Base-by-base conservation (phyloP, 2,329 filamentous ascomycete species). In the Arthrobotrys pseudoclavata region DNA sequence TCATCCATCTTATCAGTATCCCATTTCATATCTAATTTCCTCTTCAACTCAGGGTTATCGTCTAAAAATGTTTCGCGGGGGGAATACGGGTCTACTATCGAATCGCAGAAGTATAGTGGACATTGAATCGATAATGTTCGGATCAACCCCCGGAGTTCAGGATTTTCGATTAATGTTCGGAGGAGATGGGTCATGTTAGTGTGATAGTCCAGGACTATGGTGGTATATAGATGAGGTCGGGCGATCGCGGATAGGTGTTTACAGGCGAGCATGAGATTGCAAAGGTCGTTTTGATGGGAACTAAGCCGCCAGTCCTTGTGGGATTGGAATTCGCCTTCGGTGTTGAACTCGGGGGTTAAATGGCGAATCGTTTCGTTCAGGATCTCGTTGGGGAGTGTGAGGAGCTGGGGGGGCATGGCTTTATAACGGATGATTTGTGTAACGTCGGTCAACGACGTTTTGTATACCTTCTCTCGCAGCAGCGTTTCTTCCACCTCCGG, bases 31-130 rank as follows among this genome's bases (percentile, higher is more conserved):
- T 71, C 22, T 4, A 77, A 18, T 20, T 60, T 60, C 34, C 55
- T 22, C n/a, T 24, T 40, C 9, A 77, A 31, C 34, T 71, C 67
- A 10, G 74, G 74, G 37, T 77, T 71, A 24, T 71, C 67, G 20
- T 71, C 74, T 29, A 77, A 18, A 55, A 77, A 77, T 4, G 67
- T 77, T 24, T 77, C 67, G 3, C 74, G 74, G 4, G 74, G 74
- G 9, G 67, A 62, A 34, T 61, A 77, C 12, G 67, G 74, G 18
- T 77, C 52, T 13, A 22, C 18, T 7, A 68, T 61, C 2, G 18
- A 22, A 26, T 71, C 60, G 18, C 67, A 71, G 12, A 18, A 67
- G 13, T 20, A 6, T 15, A 77, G 24, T 5, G 67, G 67, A 13
- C 74, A 77, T 6, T 55, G 37, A 31, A 77, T 71, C 2, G 42